Percentiles rank a stretch among this genome's conserved stretches.
Conservation (phyloP, 768 basidiomycete genomes). For the Phaeolepiota aurea region DNA sequence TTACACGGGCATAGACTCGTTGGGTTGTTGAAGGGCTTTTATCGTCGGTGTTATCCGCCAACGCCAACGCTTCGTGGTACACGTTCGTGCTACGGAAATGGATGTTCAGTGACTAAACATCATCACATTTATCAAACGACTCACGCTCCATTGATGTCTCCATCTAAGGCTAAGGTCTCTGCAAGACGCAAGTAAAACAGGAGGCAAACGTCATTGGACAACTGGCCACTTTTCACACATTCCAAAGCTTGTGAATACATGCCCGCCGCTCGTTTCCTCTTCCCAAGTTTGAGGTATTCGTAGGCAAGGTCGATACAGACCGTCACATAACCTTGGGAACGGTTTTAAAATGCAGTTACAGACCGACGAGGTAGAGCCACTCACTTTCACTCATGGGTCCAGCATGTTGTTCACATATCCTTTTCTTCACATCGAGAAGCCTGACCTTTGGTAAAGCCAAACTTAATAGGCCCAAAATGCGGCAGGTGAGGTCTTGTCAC, state of each 20-base stretch:
- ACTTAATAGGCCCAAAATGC: constrained; percentile 64
- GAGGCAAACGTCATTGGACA: constrained; percentile 44
- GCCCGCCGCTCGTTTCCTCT: constrained; percentile 50
- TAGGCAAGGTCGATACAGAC: constrained; percentile 67
- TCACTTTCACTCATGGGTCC: constrained; percentile 40
- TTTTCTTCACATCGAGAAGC: constrained; percentile 54
- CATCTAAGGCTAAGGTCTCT: constrained; percentile 51
- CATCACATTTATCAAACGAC: too few species aligned
- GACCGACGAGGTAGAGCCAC: constrained; percentile 6
- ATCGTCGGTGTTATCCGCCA: constrained; percentile 32
- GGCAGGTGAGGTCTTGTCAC: constrained; percentile 26
- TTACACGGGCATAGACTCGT: constrained; percentile 51
- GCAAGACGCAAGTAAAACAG: constrained; percentile 59
- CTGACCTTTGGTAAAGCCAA: constrained; percentile 59
- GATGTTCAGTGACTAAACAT: too few species aligned
- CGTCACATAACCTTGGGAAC: constrained; percentile 43
- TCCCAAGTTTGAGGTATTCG: constrained; percentile 77
- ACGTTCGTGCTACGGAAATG: constrained; percentile 28
- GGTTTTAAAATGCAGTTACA: not conserved
- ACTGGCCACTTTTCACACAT: constrained; percentile 30
- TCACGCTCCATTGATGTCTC: constrained; percentile 48
- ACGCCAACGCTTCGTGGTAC: constrained; percentile 52
- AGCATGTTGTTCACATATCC: constrained; percentile 42
- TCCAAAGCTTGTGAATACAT: constrained; percentile 56
- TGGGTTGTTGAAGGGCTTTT: constrained; percentile 42